Conservation (phyloP, 345 rosid species). For the Populus simonii region DNA sequence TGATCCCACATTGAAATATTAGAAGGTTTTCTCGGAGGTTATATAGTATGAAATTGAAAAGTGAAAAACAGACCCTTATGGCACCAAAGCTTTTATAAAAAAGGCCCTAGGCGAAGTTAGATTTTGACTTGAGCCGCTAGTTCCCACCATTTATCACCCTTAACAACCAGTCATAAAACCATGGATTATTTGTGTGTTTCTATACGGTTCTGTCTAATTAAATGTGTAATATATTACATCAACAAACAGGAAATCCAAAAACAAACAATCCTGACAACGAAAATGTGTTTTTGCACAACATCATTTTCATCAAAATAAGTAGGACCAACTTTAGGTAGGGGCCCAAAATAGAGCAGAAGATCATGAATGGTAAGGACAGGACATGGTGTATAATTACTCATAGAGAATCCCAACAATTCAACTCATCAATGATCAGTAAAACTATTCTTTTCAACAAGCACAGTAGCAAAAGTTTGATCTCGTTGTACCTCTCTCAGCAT, state of each 20-base stretch:
- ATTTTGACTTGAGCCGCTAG: no score
- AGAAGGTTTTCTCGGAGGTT: no score
- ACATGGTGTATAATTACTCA: neutral
- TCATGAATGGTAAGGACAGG: neutral
- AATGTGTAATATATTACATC: neutral
- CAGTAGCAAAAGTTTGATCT: neutral
- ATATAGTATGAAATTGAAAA: no score
- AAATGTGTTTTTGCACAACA: neutral
- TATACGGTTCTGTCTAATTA: neutral
- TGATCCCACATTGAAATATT: no score
- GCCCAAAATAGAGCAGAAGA: neutral
- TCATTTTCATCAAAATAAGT: neutral
- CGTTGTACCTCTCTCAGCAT: neutral
- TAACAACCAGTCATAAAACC: neutral
- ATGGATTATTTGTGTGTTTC: neutral
- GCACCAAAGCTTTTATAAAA: no score
- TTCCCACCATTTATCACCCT: no score
- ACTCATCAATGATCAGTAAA: neutral
- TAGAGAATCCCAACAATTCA: slow-evolving; percentile 5
- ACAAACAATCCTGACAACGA: no score
- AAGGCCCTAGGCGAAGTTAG: no score
- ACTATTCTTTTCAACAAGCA: slow-evolving; percentile 27
- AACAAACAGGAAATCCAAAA: neutral
- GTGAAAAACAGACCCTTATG: no score
- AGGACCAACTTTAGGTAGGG: neutral